A percentile compares a stretch with the other conserved stretches of the same genome.
phyloP scores from a whole-genome alignment of 2,329 filamentous ascomycete genomes.

The Fusarium tupiense region DNA sequence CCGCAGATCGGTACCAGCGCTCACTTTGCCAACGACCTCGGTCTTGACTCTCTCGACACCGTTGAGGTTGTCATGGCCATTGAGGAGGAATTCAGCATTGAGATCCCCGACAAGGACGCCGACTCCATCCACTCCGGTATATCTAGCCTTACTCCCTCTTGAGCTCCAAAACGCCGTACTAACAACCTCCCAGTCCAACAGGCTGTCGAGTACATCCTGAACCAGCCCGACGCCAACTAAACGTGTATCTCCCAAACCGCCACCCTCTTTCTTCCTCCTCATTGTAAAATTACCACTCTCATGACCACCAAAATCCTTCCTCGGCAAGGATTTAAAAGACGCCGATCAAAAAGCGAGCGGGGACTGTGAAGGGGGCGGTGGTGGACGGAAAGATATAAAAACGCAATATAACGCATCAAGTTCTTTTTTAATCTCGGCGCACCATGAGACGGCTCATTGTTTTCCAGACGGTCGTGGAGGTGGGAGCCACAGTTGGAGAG shows the following conservation, averaged over 20 bases:
- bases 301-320: constrained; percentile 29
- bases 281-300: constrained; percentile 43
- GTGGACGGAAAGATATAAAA: constrained; percentile 16
- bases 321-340: constrained; percentile 30
- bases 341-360: constrained; percentile 19
- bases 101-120: constrained; percentile 97
- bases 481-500: constrained; percentile 2
- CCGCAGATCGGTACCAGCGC: constrained; percentile 80
- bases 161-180: not conserved
- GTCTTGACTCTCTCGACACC: constrained; percentile 95
- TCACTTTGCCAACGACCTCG: constrained; percentile 97
- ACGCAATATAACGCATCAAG: constrained; percentile 21
- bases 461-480: constrained; percentile 27
- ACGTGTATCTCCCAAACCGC: constrained; percentile 16
- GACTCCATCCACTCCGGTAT: constrained; percentile 93
- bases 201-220: constrained; percentile 92
- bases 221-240: constrained; percentile 88
- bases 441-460: constrained; percentile 30
- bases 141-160: constrained; percentile 43
- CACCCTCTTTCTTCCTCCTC: constrained; percentile 19
- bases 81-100: constrained; percentile 92
- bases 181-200: constrained; percentile 75
- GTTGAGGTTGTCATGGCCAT: constrained; percentile 99
- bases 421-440: constrained; percentile 35
- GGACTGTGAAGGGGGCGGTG: not conserved